phyloP scores from a whole-genome alignment of 1,284 basidiomycete genomes.

The Microbotryum lychnidis-dioicae region DNA sequence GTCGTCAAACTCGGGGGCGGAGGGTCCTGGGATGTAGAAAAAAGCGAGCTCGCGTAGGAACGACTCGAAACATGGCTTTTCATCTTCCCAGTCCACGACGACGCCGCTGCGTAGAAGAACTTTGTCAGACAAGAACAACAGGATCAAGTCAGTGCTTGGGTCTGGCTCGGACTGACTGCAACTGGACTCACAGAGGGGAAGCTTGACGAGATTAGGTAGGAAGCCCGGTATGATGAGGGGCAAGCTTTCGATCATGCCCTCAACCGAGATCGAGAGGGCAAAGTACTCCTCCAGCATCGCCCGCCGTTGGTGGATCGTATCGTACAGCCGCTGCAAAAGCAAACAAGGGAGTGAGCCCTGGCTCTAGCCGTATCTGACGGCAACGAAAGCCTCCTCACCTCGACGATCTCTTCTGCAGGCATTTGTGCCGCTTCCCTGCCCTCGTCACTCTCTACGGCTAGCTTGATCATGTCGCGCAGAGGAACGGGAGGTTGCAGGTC shows the following conservation, averaged over 20 bases:
- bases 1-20: slow-evolving; percentile 18
- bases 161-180: slow-evolving; percentile 56
- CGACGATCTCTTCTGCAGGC: slow-evolving; percentile 50
- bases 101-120: slow-evolving; percentile 37
- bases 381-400: slow-evolving; percentile 48
- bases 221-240: slow-evolving; percentile 77
- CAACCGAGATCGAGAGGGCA: slow-evolving; percentile 57
- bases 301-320: slow-evolving; percentile 46
- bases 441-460: slow-evolving; percentile 67
- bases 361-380: too few relatives aligned
- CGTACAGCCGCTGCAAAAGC: slow-evolving; percentile 16
- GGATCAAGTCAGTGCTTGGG: slow-evolving; percentile 44
- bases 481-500: slow-evolving; percentile 74
- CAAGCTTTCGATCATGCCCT: slow-evolving; percentile 61
- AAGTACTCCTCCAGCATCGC: slow-evolving; percentile 95
- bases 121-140: slow-evolving; percentile 2
- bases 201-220: slow-evolving; percentile 72
- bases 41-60: slow-evolving; percentile 83
- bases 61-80: slow-evolving; percentile 73
- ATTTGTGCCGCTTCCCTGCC: slow-evolving; percentile 39
- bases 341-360: slow-evolving; percentile 40
- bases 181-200: slow-evolving; percentile 59
- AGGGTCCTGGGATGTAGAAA: slow-evolving; percentile 68
- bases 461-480: slow-evolving; percentile 59
- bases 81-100: slow-evolving; percentile 79